A percentile compares a stretch with the other conserved stretches of the same genome.
Evolutionary conservation across 2,329 filamentous ascomycete species (phyloP).

Genomic region (Dactylellina cionopaga): DNA sequence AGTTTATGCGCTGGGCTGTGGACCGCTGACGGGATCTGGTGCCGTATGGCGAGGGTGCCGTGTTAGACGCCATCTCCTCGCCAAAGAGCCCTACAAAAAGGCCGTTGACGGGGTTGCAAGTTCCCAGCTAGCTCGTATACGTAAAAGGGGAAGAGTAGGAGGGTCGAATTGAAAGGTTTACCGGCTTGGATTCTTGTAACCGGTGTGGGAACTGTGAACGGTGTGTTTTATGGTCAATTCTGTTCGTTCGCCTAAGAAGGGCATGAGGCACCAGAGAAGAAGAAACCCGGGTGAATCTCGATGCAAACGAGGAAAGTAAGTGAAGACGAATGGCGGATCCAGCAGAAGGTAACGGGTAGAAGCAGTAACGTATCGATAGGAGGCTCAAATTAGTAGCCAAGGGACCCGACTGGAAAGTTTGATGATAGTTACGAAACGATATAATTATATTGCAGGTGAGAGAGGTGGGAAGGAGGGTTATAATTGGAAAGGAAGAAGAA

Average conservation of each 20-base stretch:
- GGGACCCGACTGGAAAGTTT: conserved; percentile 35
- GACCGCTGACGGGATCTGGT: conserved; percentile 92
- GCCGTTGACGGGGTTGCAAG: conserved; percentile 5
- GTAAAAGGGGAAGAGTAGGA: conserved; percentile 1
- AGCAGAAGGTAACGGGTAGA: too few species aligned
- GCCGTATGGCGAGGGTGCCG: conserved; percentile 78
- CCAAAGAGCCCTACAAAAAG: conserved; percentile 44
- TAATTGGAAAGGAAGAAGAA: conserved; percentile 54
- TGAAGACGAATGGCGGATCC: neutral
- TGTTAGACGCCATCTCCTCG: conserved; percentile 60
- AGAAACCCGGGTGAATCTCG: conserved; percentile 1
- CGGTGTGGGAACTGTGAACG: conserved; percentile 52
- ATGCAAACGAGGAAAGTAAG: conserved; percentile 15
- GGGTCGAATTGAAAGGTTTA: neutral
- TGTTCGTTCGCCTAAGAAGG: conserved; percentile 48
- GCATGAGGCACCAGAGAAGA: conserved; percentile 51
- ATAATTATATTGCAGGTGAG: conserved; percentile 48
- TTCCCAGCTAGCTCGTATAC: conserved; percentile 19
- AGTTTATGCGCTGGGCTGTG: conserved; percentile 84
- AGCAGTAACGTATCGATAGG: too few species aligned
- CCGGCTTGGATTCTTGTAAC: conserved; percentile 42
- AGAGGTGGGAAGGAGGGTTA: conserved; percentile 49
- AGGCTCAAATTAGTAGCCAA: conserved; percentile 34
- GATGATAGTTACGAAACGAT: conserved; percentile 26
- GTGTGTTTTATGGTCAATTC: conserved; percentile 48